Percentiles rank a stretch among this genome's conserved stretches.
Conservation (phyloP, 2,329 filamentous ascomycete species). For the Xylariales sp. region DNA sequence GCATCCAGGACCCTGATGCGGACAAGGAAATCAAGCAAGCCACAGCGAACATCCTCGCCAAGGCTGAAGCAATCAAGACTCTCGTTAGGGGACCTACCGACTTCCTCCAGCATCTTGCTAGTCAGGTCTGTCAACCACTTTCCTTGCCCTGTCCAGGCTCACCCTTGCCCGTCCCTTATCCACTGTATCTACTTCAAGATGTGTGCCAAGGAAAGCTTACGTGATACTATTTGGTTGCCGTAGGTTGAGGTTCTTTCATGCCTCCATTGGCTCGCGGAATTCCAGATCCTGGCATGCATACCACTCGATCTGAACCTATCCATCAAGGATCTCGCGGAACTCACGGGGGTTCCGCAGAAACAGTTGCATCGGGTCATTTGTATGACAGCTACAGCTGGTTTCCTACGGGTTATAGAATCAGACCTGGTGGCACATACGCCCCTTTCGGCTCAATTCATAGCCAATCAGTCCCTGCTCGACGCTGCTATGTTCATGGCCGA, state of each 20-base stretch:
- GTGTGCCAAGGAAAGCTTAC: too few species aligned
- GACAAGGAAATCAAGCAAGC: too few species aligned
- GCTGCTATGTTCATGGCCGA: slow-evolving; percentile 34
- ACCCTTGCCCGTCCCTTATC: too few species aligned
- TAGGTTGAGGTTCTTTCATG: slow-evolving; percentile 23
- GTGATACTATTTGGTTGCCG: too few species aligned
- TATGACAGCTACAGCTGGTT: slow-evolving; percentile 28
- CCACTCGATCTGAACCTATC: slow-evolving; percentile 30
- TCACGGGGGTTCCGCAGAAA: slow-evolving; percentile 32
- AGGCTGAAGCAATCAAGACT: too few species aligned
- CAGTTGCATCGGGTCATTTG: slow-evolving; percentile 32
- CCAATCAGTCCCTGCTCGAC: slow-evolving; percentile 28
- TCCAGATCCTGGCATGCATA: slow-evolving; percentile 39
- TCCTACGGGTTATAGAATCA: slow-evolving; percentile 28
- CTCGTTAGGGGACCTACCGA: too few species aligned
- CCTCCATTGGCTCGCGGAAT: slow-evolving; percentile 38
- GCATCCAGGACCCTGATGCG: too few species aligned
- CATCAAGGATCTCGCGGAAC: slow-evolving; percentile 35
- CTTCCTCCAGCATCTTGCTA: too few species aligned
- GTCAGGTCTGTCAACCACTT: too few species aligned
- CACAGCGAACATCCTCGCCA: too few species aligned
- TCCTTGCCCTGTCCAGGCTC: too few species aligned
- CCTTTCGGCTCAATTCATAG: slow-evolving; percentile 33
- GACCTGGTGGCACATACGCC: slow-evolving; percentile 31
- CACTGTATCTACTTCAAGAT: too few species aligned